phyloP scores from a whole-genome alignment of 2,329 filamentous ascomycete species.

The Eutypa lata region DNA sequence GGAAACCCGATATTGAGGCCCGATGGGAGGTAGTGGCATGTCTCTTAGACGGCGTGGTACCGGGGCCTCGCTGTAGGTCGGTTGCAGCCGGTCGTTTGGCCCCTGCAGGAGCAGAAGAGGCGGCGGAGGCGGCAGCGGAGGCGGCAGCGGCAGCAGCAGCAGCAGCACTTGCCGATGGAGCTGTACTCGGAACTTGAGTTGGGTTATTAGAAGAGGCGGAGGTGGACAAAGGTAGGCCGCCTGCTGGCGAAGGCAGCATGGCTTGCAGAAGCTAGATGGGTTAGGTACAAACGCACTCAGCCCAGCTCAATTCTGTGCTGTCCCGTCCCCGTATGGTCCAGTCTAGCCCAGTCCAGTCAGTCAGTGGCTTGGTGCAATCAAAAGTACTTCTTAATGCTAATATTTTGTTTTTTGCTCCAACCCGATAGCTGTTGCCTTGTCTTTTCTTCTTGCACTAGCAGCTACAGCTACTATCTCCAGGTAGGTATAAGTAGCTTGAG shows the following conservation, averaged over 20 bases:
- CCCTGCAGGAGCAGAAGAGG: constrained; percentile 12
- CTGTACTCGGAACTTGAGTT: constrained; percentile 17
- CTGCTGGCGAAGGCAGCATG: constrained; percentile 29
- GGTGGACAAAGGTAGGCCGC: constrained; percentile 15
- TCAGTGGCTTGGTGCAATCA: neutral
- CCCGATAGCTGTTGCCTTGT: neutral
- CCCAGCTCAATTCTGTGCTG: neutral
- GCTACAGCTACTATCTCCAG: neutral
- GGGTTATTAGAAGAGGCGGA: neutral
- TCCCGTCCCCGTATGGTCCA: no score
- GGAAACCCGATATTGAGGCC: constrained; percentile 7
- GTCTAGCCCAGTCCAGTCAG: neutral
- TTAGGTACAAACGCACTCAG: neutral
- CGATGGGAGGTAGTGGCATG: constrained; percentile 23
- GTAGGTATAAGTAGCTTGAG: neutral
- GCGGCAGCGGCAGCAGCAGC: constrained; percentile 20
- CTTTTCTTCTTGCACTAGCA: neutral
- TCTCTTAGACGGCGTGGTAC: constrained; percentile 28
- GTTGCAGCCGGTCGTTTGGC: constrained; percentile 32
- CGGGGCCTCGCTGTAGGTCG: constrained; percentile 32
- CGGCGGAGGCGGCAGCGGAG: constrained; percentile 8
- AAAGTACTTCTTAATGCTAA: neutral
- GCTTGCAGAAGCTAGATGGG: constrained; percentile 9
- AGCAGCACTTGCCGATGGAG: constrained; percentile 19
- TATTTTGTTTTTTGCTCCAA: neutral